These are phyloP conservation scores for Fraxinus greggii DNA, from an alignment of 305 asterid genomes.

Conservation along the genomic window DNA sequence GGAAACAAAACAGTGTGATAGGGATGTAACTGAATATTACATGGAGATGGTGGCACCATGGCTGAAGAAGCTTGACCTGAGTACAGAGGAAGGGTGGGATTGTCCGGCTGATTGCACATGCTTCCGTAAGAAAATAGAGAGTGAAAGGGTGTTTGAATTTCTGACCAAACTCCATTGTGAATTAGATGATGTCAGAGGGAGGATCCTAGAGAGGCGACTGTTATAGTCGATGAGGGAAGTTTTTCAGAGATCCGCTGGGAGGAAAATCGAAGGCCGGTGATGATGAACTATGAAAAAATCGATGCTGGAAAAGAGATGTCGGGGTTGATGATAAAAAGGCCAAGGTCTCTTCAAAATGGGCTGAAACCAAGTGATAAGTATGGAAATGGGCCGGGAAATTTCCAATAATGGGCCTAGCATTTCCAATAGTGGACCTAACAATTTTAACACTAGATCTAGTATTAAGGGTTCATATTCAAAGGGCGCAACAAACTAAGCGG, in stretches of 20 bases:
- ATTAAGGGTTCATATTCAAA: not conserved
- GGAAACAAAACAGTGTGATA: not conserved
- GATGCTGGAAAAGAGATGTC: not conserved
- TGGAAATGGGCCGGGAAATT: not conserved
- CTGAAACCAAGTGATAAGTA: not conserved
- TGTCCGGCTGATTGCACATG: not conserved
- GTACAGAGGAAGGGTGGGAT: not conserved
- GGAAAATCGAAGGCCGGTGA: not conserved
- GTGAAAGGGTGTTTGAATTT: not conserved
- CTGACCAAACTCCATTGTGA: not conserved
- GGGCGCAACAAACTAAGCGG: not conserved
- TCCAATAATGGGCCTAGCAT: not conserved
- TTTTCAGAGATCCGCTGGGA: not conserved
- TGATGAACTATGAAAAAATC: not conserved
- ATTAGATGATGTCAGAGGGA: not conserved
- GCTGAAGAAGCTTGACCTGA: not conserved
- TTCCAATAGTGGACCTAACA: not conserved
- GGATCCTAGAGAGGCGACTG: not conserved
- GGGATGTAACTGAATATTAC: not conserved
- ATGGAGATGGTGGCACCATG: not conserved
- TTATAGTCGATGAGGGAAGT: not conserved
- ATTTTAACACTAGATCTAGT: not conserved
- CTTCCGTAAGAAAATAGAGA: not conserved
- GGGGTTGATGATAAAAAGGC: not conserved
- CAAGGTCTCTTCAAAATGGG: not conserved